Conservation (phyloP, 2,329 filamentous ascomycete genomes). For the Aschersonia sp. region DNA sequence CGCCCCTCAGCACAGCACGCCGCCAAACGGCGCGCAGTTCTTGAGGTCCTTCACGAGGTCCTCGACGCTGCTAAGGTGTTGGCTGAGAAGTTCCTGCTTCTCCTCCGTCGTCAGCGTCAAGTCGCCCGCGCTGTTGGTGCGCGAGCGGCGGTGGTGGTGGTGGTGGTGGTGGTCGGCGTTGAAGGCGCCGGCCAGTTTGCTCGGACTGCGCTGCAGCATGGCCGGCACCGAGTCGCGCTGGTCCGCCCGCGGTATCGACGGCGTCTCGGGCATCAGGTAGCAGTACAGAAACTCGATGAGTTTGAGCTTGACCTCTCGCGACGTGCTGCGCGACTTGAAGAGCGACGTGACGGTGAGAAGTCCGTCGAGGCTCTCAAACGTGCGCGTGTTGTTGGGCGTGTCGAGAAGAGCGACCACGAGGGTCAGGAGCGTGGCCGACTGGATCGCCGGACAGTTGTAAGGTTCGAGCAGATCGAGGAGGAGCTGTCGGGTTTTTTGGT, state of each 20-base stretch:
- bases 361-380: slow-evolving; percentile 84
- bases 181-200: slow-evolving; percentile 49
- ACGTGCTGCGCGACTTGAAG: slow-evolving; percentile 78
- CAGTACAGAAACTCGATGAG: slow-evolving; percentile 98
- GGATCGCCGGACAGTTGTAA: slow-evolving; percentile 80
- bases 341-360: slow-evolving; percentile 82
- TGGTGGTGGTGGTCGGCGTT: slow-evolving; percentile 10
- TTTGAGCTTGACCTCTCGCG: slow-evolving; percentile 82
- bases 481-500: slow-evolving; percentile 32
- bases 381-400: slow-evolving; percentile 73
- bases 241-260: slow-evolving; percentile 35
- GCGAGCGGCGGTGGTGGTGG: slow-evolving; percentile 11
- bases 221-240: slow-evolving; percentile 29
- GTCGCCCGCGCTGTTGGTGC: slow-evolving; percentile 20
- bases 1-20: slow-evolving; percentile 29
- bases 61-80: slow-evolving; percentile 69
- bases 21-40: slow-evolving; percentile 62
- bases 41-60: slow-evolving; percentile 74
- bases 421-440: slow-evolving; percentile 77
- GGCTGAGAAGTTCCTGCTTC: slow-evolving; percentile 65
- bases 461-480: slow-evolving; percentile 90
- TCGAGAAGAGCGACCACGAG: slow-evolving; percentile 82
- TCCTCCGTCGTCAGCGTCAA: slow-evolving; percentile 56
- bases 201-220: slow-evolving; percentile 51
- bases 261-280: slow-evolving; percentile 89